A percentile compares a stretch with the other conserved stretches of the same genome.
phyloP scores from a whole-genome alignment of 2,329 filamentous ascomycete species.

The Fusarium proliferatum region DNA sequence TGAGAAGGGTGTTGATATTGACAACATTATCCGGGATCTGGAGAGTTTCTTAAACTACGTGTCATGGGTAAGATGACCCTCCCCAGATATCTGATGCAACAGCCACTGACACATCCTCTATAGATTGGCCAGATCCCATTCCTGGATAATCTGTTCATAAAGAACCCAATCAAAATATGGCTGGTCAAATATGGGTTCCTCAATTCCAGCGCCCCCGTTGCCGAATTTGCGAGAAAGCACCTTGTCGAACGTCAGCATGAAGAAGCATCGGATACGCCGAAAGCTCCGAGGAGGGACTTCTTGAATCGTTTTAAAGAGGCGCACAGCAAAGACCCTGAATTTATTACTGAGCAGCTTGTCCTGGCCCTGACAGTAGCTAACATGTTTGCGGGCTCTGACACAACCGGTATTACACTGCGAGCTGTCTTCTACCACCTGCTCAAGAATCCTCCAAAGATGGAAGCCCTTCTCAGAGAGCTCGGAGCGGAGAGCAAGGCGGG shows the following conservation, averaged over 20 bases:
- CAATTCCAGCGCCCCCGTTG: constrained; percentile 76
- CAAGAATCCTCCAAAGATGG: constrained; percentile 65
- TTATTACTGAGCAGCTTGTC: constrained; percentile 77
- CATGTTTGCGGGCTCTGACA: constrained; percentile 80
- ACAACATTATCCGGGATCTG: constrained; percentile 75
- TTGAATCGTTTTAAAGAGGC: constrained; percentile 78
- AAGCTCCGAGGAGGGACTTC: constrained; percentile 59
- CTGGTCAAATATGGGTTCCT: constrained; percentile 72
- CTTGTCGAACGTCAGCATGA: constrained; percentile 69
- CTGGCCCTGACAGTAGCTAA: constrained; percentile 70
- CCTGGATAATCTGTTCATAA: constrained; percentile 74
- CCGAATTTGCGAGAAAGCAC: constrained; percentile 73
- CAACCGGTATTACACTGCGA: constrained; percentile 78
- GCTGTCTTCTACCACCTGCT: constrained; percentile 79
- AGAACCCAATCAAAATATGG: constrained; percentile 75
- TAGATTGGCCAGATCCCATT: constrained; percentile 79
- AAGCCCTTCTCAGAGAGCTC: constrained; percentile 68
- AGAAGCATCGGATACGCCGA: constrained; percentile 52
- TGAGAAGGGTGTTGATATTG: constrained; percentile 75
- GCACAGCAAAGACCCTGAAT: constrained; percentile 71
- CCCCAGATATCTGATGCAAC: background rate
- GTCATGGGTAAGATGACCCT: constrained; percentile 62
- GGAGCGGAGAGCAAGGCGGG: constrained; percentile 66
- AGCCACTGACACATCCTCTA: background rate
- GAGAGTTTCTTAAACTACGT: constrained; percentile 74